Evolutionary conservation across 2,329 filamentous ascomycete genomes (phyloP).

Genomic region (Peltaster fructicola): DNA sequence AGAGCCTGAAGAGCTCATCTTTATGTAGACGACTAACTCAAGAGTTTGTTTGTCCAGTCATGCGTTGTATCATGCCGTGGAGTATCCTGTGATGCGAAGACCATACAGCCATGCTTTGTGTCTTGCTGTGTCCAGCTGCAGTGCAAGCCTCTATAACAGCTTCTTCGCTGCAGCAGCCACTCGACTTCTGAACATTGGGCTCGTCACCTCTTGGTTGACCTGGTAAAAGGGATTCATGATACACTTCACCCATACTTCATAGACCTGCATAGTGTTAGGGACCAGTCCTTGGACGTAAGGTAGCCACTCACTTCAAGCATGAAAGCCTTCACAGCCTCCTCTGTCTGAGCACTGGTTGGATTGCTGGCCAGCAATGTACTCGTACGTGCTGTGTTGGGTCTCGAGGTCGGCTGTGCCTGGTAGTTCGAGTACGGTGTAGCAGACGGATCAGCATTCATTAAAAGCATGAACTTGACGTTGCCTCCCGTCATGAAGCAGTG

Average conservation of each 20-base stretch:
- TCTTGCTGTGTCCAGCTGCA: slow-evolving; percentile 34
- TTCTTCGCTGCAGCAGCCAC: slow-evolving; percentile 84
- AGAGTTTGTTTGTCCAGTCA: no score
- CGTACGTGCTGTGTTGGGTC: slow-evolving; percentile 16
- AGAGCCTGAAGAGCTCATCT: no score
- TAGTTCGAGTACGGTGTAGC: slow-evolving; percentile 18
- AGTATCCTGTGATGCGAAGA: no score
- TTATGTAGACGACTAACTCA: no score
- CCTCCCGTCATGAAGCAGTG: slow-evolving; percentile 86
- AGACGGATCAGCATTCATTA: slow-evolving; percentile 55
- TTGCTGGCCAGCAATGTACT: slow-evolving; percentile 34
- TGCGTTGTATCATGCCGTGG: no score
- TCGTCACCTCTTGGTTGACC: slow-evolving; percentile 68
- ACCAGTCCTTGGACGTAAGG: no score
- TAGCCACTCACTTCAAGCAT: slow-evolving; percentile 51
- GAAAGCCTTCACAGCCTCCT: slow-evolving; percentile 90
- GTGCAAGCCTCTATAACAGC: no score
- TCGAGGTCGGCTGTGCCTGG: slow-evolving; percentile 11
- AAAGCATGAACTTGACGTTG: slow-evolving; percentile 84
- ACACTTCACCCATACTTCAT: slow-evolving; percentile 92
- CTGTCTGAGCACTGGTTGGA: slow-evolving; percentile 73
- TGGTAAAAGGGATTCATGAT: slow-evolving; percentile 94
- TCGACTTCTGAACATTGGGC: slow-evolving; percentile 65
- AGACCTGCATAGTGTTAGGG: slow-evolving; percentile 38
- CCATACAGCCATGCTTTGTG: no score